Evolutionary conservation across 495 filamentous ascomycete genomes (phyloP), one percentile per base, ranked within the genome.

Genomic region (Aspergillus panamensis): DNA sequence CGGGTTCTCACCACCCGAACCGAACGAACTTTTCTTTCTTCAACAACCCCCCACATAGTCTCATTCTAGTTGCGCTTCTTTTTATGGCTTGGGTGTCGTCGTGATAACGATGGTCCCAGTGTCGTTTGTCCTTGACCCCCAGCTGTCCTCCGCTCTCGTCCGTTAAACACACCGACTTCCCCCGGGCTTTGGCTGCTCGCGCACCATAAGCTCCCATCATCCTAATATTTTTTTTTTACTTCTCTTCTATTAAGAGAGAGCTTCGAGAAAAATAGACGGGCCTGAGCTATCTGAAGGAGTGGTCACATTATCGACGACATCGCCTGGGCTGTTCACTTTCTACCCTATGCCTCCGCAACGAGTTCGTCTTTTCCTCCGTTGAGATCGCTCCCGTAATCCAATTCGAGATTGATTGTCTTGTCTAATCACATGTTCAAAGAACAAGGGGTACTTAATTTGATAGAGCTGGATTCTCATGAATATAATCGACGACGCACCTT

Each of bases 1-100:
- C 67, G 73, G 71, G 65, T 55, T 47, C 35, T 37, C 40, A 48
- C 25, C 25, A 25, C 2, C 25, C 25, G 53, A 48, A 39, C 32
- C 17, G 21, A 12, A 20, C 13, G n/a, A 53, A 62, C 25, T 21
- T 42, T 17, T 31, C 40, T 51, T 43, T 31, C 48, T 44, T 35
- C 13, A 19, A 37, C 32, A 53, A n/a, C n/a, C n/a, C 58, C 53
- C 55, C 51, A 56, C 51, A 55, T 40, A 43, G 32, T 17, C 25
- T 25, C 49, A 48, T 14, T 51, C 32, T 33, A 54, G 51, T 51
- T 55, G 30, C 48, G 44, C 30, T 49, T 51, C 35, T 35, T 48
- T 16, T 37, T 50, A 14, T 25, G 8, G 16, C 12, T 49, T 62
- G 43, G 44, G 20, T 8, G 37, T 42, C 39, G 10, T 51, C 49